phyloP scores from a whole-genome alignment of 208 protist genomes.

The Trypanosoma rangeli region DNA sequence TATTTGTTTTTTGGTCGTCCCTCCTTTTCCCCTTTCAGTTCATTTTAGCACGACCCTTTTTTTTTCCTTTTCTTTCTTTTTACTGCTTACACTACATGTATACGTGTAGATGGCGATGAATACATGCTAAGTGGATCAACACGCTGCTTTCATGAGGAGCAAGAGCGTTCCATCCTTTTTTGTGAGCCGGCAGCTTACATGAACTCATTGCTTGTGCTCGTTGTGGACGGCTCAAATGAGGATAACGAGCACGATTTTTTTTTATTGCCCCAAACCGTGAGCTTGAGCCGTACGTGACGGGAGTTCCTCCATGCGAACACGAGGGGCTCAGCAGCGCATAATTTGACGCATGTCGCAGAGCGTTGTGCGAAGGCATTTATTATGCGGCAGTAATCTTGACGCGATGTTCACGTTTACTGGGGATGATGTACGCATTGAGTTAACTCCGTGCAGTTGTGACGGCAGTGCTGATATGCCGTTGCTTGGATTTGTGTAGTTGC shows the following conservation, averaged over 20 bases:
- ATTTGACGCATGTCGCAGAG: conserved; percentile 6
- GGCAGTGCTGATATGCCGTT: neutral
- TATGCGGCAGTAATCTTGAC: conserved; percentile 3
- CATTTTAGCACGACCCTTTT: neutral
- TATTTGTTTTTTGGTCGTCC: neutral
- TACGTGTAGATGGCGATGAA: neutral
- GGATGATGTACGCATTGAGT: conserved; percentile 9
- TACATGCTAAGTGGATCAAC: neutral
- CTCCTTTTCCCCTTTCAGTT: neutral
- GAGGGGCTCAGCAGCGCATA: conserved; percentile 3
- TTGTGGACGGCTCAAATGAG: neutral
- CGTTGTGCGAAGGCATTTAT: conserved; percentile 15
- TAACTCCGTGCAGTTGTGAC: neutral
- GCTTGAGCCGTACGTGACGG: conserved; percentile 5
- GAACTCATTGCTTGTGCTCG: conserved; percentile 11
- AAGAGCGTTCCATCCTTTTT: conserved; percentile 9
- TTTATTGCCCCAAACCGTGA: conserved; percentile 14
- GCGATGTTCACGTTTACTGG: conserved; percentile 7
- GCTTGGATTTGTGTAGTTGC: neutral
- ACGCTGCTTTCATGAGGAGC: neutral
- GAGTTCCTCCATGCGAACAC: neutral
- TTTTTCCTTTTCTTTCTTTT: neutral
- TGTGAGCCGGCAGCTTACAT: conserved; percentile 12
- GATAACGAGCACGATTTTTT: neutral
- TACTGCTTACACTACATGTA: neutral